Conservation (phyloP, 2,329 filamentous ascomycete species). For the Penicillium sclerotigenum region DNA sequence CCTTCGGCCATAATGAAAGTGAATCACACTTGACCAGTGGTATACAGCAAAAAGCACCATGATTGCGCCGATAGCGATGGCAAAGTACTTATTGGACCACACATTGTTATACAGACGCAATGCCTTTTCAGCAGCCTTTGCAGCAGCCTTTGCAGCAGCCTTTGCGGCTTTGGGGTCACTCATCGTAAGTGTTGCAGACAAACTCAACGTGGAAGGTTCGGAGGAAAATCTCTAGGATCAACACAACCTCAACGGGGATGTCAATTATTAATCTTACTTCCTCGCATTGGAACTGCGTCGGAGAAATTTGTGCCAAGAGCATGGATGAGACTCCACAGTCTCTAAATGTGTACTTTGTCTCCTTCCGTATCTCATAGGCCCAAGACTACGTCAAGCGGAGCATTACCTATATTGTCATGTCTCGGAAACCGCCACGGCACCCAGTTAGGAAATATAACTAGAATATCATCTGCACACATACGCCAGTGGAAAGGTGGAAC, state of each 20-base stretch:
- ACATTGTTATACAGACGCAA: conserved; percentile 11
- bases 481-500: neutral
- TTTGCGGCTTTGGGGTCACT: neutral
- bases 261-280: neutral
- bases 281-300: neutral
- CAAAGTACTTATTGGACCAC: conserved; percentile 17
- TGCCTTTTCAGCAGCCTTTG: neutral
- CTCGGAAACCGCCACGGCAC: neutral
- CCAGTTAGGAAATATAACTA: neutral
- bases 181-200: neutral
- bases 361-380: neutral
- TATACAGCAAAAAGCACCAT: conserved; percentile 11
- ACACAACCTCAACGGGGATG: neutral
- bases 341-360: neutral
- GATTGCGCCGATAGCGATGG: conserved; percentile 13
- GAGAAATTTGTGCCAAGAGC: neutral
- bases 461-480: neutral
- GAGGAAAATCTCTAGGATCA: neutral
- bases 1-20: conserved; percentile 1
- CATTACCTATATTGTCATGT: neutral
- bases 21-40: conserved; percentile 11
- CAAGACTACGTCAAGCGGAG: neutral
- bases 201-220: neutral
- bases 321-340: neutral
- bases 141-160: neutral